Evolutionary conservation across 1,139 yeast genomes (phyloP), one percentile per base, ranked within the genome.

Genomic region (Taiozyma sp.): DNA sequence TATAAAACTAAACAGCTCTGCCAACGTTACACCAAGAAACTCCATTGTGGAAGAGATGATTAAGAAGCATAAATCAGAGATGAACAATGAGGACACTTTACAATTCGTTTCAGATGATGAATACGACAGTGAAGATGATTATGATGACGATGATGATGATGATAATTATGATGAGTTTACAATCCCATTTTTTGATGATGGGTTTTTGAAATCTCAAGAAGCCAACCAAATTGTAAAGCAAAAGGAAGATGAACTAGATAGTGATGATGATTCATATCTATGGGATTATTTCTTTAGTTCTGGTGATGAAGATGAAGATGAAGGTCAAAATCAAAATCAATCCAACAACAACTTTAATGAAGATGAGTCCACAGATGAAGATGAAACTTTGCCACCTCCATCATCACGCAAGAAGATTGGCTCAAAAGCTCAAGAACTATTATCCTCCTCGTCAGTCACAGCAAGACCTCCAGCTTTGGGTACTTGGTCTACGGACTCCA

Each of bases 331-430:
- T 36, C 69, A 65, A 39, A 71, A 67, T 22, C 68, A 68, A 27
- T 69, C 32, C 8, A 51, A 50, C 8, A 39, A 51, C 23, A 50
- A 24, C 8, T 24, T 68, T 43, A 62, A 66, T 42, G 75, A 72
- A 57, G 96, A 93, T 45, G 97, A 92, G 60, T 88, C 96, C 12
- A 93, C 98, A 0, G 99, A 93, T 68, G 96, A 89, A 55, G 98
- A 93, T 65, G 78, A 80, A 32, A 76, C 83, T 22, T 70, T 92
- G 45, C 96, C 96, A 3, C 83, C 83, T 19, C 79, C 83, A 6
- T 78, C 86, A 8, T 74, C 81, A 13, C 74, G 78, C 51, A 75
- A 73, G 49, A 75, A 76, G 48, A 70, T 83, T 38, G 95, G 91
- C 1, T 82, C 90, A 9, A 84, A 86, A 58, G 82, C 87, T 2